Conservation (phyloP, 495 filamentous ascomycete species). For the Oidiodendron maius region DNA sequence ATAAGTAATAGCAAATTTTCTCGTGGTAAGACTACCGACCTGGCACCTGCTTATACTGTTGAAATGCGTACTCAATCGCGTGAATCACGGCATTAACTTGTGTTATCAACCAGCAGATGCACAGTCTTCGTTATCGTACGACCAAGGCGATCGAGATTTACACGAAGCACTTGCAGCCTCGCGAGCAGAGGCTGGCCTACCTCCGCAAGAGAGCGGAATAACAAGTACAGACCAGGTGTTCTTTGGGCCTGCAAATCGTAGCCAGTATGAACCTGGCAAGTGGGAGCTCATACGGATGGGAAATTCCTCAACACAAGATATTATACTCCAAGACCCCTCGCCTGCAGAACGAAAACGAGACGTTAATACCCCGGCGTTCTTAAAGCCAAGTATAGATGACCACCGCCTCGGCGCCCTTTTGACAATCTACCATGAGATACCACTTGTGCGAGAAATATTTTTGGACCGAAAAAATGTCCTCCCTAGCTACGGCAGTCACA, state of each 20-base stretch:
- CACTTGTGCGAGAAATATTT: slow-evolving; percentile 70
- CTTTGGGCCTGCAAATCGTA: slow-evolving; percentile 69
- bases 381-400: slow-evolving; percentile 55
- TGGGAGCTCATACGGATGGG: slow-evolving; percentile 68
- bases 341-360: slow-evolving; percentile 55
- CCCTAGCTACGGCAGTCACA: slow-evolving; percentile 45
- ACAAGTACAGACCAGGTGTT: slow-evolving; percentile 27
- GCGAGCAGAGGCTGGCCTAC: slow-evolving; percentile 26
- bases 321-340: slow-evolving; percentile 53
- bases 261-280: slow-evolving; percentile 60
- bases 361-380: slow-evolving; percentile 58
- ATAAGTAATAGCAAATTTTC: slow-evolving; percentile 48
- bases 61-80: no score
- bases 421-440: slow-evolving; percentile 79
- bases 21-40: slow-evolving; percentile 33
- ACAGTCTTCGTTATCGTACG: slow-evolving; percentile 36
- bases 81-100: slow-evolving; percentile 21
- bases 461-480: slow-evolving; percentile 46
- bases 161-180: slow-evolving; percentile 37
- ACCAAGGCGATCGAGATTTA: slow-evolving; percentile 52
- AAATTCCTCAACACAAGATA: slow-evolving; percentile 49
- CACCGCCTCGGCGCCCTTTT: slow-evolving; percentile 63
- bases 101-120: slow-evolving; percentile 29
- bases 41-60: no score
- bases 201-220: slow-evolving; percentile 41